phyloP scores from a whole-genome alignment of 23 red algal genomes.

The Chondrus crispus region DNA sequence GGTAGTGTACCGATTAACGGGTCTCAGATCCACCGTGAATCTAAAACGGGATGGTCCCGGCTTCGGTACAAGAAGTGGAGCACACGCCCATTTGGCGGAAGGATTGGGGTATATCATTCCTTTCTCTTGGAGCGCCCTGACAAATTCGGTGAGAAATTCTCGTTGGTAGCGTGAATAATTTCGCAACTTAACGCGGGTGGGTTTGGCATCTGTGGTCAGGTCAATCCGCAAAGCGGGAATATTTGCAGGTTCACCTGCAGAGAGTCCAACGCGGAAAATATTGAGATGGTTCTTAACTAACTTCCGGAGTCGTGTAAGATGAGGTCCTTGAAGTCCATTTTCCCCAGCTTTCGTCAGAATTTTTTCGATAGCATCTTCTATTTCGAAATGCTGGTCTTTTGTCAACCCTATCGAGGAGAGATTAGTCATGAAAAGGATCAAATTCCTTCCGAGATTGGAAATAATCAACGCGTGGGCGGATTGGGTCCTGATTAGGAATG shows the following conservation, averaged over 20 bases:
- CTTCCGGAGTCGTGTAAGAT: background rate
- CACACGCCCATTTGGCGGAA: background rate
- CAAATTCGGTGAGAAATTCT: too few relatives aligned
- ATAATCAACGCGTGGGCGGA: background rate
- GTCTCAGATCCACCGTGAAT: background rate
- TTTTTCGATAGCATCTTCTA: background rate
- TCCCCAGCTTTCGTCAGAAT: background rate
- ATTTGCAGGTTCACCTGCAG: background rate
- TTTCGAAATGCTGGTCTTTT: background rate
- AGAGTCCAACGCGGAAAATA: background rate
- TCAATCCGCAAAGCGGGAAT: too few relatives aligned
- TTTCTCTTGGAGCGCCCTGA: too few relatives aligned
- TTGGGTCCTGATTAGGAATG: background rate
- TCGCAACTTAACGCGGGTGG: too few relatives aligned
- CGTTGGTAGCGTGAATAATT: too few relatives aligned
- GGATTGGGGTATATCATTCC: conserved; percentile 34
- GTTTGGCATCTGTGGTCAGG: too few relatives aligned
- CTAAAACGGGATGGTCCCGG: background rate
- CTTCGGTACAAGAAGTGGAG: background rate
- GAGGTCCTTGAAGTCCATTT: conserved; percentile 25
- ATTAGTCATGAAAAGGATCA: background rate
- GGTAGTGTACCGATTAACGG: background rate
- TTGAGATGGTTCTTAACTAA: background rate
- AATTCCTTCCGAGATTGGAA: background rate
- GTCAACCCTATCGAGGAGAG: background rate